phyloP scores from a whole-genome alignment of 192 early-diverging fungal genomes.

The Fimicolochytrium jonesii region DNA sequence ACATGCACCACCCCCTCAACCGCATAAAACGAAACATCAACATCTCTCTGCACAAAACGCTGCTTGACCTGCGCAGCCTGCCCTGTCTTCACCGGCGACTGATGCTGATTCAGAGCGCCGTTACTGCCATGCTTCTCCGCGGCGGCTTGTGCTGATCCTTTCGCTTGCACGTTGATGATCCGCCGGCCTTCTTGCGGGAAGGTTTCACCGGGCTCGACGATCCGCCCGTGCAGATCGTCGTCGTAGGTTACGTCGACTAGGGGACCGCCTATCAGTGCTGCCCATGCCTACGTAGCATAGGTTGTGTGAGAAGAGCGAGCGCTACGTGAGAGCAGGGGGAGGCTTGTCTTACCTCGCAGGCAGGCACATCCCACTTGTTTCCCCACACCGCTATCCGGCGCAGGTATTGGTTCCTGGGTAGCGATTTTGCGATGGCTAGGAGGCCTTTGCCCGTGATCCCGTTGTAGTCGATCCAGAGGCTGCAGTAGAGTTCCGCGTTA shows the following conservation, averaged over 20 bases:
- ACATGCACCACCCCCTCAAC: constrained; percentile 40
- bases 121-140: background rate
- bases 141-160: background rate
- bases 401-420: constrained; percentile 27
- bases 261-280: constrained; percentile 37
- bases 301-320: background rate
- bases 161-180: constrained; percentile 6
- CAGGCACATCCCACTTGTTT: constrained; percentile 37
- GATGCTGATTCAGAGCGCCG: too few species aligned
- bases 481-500: constrained; percentile 5
- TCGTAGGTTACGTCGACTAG: constrained; percentile 2
- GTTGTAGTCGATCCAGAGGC: constrained; percentile 46
- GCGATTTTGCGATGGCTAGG: constrained; percentile 26
- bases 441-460: constrained; percentile 42
- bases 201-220: background rate
- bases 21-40: constrained; percentile 42
- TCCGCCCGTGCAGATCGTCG: constrained; percentile 2
- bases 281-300: constrained; percentile 24
- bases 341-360: constrained; percentile 37
- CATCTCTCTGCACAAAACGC: constrained; percentile 22
- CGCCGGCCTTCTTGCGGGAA: constrained; percentile 11
- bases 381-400: constrained; percentile 39
- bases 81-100: too few species aligned
- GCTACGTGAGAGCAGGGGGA: constrained; percentile 7
- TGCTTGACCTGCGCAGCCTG: background rate